phyloP scores from a whole-genome alignment of 768 basidiomycete species.

The Psilocybe azurescens region DNA sequence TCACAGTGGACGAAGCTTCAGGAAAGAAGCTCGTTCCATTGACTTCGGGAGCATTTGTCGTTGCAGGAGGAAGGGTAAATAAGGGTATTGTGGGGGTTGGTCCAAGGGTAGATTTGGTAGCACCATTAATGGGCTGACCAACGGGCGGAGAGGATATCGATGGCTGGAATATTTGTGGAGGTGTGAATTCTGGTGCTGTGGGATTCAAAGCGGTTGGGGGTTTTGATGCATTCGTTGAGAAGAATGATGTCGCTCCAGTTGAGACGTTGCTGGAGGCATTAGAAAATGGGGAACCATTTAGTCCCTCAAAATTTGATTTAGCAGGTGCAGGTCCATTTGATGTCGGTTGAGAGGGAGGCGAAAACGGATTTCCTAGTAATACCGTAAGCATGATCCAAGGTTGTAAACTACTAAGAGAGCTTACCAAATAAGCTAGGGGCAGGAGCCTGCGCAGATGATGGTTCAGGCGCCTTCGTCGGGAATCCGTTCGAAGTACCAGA shows the following conservation, averaged over 20 bases:
- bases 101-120: background rate
- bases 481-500: background rate
- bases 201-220: constrained; percentile 23
- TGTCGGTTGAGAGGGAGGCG: constrained; percentile 8
- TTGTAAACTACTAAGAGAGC: background rate
- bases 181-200: constrained; percentile 28
- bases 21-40: constrained; percentile 8
- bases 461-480: background rate
- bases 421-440: constrained; percentile 5
- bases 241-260: background rate
- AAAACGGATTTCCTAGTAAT: constrained; percentile 1
- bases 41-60: background rate
- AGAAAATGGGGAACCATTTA: background rate
- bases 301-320: constrained; percentile 16
- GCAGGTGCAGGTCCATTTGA: constrained; percentile 1
- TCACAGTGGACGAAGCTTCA: constrained; percentile 2
- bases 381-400: background rate
- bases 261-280: background rate
- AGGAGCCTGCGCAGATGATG: background rate
- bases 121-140: constrained; percentile 8
- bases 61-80: background rate
- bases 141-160: constrained; percentile 5
- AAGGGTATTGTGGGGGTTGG: constrained; percentile 6
- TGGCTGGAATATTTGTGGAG: constrained; percentile 13
- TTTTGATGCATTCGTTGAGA: constrained; percentile 17